phyloP scores from a whole-genome alignment of 208 protist genomes.

The Trypanosoma cruzi region DNA sequence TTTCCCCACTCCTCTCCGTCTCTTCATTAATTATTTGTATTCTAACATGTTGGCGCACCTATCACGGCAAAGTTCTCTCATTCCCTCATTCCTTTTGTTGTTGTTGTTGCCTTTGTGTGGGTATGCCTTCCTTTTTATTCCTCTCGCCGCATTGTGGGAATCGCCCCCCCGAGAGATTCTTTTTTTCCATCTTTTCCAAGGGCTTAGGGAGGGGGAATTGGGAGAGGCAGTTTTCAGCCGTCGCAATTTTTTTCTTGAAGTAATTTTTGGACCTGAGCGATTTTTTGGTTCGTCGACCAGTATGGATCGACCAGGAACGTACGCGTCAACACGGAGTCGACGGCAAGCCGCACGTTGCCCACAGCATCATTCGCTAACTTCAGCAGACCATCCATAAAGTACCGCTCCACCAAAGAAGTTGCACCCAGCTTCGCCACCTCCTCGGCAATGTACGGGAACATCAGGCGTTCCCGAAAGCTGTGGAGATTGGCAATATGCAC shows the following conservation, averaged over 20 bases:
- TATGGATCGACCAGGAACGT: slow-evolving; percentile 42
- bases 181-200: not conserved
- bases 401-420: slow-evolving; percentile 47
- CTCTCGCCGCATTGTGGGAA: not conserved
- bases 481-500: slow-evolving; percentile 68
- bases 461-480: slow-evolving; percentile 86
- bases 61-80: slow-evolving; percentile 1
- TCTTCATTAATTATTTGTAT: not conserved
- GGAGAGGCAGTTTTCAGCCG: not conserved
- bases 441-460: slow-evolving; percentile 90
- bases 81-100: slow-evolving; percentile 12
- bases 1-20: slow-evolving; percentile 17
- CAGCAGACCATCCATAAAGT: slow-evolving; percentile 57
- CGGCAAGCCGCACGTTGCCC: slow-evolving; percentile 89
- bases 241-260: slow-evolving; percentile 26
- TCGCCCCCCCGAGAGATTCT: not conserved
- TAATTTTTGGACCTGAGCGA: slow-evolving; percentile 42
- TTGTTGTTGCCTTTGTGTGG: not conserved
- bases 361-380: slow-evolving; percentile 77
- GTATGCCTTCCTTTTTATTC: not conserved
- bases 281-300: slow-evolving; percentile 52
- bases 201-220: not conserved
- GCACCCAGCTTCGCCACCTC: slow-evolving; percentile 71
- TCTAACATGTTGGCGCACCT: slow-evolving; percentile 16
- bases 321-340: slow-evolving; percentile 63